These are phyloP conservation scores for Tulasnella sp. DNA, from an alignment of 768 basidiomycete genomes.

Conservation along the genomic window DNA sequence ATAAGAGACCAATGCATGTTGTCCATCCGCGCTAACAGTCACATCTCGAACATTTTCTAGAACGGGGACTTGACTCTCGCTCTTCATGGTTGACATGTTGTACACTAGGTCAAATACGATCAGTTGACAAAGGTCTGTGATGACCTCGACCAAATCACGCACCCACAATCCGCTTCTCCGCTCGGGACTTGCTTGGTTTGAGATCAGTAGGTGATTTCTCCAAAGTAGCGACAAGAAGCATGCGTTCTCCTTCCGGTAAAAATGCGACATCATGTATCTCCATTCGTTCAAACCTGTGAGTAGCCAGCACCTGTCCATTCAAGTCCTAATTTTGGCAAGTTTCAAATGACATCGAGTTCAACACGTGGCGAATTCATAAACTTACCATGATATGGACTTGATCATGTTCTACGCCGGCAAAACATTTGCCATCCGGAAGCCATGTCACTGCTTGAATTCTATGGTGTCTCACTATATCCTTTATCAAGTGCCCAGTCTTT, in stretches of 20 bases:
- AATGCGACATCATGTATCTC: slow-evolving; percentile 58
- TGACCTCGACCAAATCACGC: slow-evolving; percentile 18
- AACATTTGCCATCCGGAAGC: slow-evolving; percentile 51
- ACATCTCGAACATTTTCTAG: slow-evolving; percentile 62
- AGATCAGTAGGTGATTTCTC: slow-evolving; percentile 48
- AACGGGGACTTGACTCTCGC: slow-evolving; percentile 65
- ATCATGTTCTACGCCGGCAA: slow-evolving; percentile 57
- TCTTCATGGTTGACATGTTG: slow-evolving; percentile 47
- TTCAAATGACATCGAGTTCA: not conserved
- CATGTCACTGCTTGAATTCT: slow-evolving; percentile 53
- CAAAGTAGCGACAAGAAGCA: slow-evolving; percentile 56
- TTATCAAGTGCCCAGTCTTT: slow-evolving; percentile 55
- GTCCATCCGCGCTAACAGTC: slow-evolving; percentile 45
- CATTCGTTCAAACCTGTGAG: slow-evolving; percentile 47
- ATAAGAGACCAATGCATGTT: slow-evolving; percentile 56
- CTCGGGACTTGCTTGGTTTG: slow-evolving; percentile 53
- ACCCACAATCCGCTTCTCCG: slow-evolving; percentile 67
- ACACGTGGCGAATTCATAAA: not conserved
- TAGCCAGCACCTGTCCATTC: slow-evolving; percentile 44
- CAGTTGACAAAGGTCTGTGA: not conserved
- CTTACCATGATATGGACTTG: slow-evolving; percentile 27
- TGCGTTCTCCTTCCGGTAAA: slow-evolving; percentile 44
- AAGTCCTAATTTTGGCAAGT: slow-evolving; percentile 34
- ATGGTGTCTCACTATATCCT: slow-evolving; percentile 45
- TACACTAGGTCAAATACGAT: slow-evolving; percentile 35